A percentile compares a stretch with the other conserved stretches of the same genome.
Conservation (phyloP, 768 basidiomycete species). For the Polyporus arcularius region DNA sequence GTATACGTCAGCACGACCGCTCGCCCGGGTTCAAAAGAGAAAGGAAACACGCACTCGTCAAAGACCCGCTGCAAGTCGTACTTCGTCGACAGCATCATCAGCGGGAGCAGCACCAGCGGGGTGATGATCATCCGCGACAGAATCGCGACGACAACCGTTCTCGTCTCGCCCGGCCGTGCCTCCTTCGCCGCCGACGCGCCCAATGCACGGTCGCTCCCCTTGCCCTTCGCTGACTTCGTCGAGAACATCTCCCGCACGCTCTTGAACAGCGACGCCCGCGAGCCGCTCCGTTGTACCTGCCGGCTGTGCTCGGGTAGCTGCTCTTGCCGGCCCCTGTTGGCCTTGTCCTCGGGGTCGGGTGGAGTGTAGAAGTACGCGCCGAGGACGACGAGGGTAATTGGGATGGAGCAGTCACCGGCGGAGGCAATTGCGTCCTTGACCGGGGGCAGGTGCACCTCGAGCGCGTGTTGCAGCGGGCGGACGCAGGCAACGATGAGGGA, state of each 20-base stretch:
- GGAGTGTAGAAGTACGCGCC: conserved; percentile 86
- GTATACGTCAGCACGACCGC: conserved; percentile 2
- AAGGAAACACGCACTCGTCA: conserved; percentile 60
- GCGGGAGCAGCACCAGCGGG: conserved; percentile 74
- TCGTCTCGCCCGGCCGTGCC: conserved; percentile 64
- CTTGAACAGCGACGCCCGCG: conserved; percentile 39
- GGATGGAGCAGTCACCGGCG: conserved; percentile 81
- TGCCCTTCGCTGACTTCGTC: conserved; percentile 27
- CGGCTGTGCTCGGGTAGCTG: conserved; percentile 16
- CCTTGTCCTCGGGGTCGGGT: conserved; percentile 24
- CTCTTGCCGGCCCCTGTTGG: background rate
- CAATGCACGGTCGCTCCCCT: conserved; percentile 16
- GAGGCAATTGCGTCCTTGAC: conserved; percentile 66
- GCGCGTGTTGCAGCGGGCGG: conserved; percentile 68
- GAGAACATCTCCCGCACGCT: conserved; percentile 47
- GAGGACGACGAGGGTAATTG: conserved; percentile 86
- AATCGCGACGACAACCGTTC: conserved; percentile 84
- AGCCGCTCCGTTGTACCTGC: conserved; percentile 24
- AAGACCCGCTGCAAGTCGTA: conserved; percentile 64
- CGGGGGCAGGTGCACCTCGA: conserved; percentile 64
- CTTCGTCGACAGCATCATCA: conserved; percentile 64
- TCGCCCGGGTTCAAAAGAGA: background rate
- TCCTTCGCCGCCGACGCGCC: conserved; percentile 17
- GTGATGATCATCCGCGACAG: conserved; percentile 85
- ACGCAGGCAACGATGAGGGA: conserved; percentile 79